These are phyloP conservation scores for Artemisia argyi DNA, from an alignment of 129 eudicot genomes.

Conservation along the genomic window DNA sequence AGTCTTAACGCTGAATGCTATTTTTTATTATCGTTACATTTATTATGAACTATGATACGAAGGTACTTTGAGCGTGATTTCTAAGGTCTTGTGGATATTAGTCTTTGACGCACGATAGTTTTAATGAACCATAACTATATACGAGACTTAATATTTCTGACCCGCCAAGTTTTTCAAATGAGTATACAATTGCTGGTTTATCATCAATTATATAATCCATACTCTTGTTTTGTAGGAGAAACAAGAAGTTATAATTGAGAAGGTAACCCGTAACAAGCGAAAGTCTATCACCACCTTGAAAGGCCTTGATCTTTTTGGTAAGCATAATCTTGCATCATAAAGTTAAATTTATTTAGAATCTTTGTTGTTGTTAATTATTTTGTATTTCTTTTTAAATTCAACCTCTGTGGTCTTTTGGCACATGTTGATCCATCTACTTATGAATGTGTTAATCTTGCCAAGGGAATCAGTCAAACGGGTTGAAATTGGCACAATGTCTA, in stretches of 20 bases:
- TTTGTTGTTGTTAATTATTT: not conserved
- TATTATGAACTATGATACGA: not conserved
- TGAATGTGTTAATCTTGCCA: not conserved
- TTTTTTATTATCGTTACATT: not conserved
- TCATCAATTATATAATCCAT: not conserved
- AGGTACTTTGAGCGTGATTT: not conserved
- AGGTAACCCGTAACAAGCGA: slow-evolving; percentile 89
- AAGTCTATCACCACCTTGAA: slow-evolving; percentile 86
- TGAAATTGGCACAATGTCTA: not conserved
- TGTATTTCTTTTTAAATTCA: not conserved
- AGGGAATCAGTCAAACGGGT: not conserved
- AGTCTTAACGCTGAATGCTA: not conserved
- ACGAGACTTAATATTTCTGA: not conserved
- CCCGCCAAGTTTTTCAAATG: not conserved
- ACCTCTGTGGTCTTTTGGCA: not conserved
- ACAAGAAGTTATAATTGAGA: slow-evolving; percentile 90
- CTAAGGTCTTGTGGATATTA: not conserved
- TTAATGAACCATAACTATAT: not conserved
- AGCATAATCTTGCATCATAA: slow-evolving; percentile 17
- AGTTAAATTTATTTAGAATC: not conserved
- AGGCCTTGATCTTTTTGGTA: slow-evolving; percentile 86
- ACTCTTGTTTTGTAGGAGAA: slow-evolving; percentile 58
- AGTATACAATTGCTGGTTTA: not conserved
- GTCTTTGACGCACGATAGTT: not conserved
- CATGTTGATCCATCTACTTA: not conserved